These are phyloP conservation scores for Solanum gandarillasii DNA, from an alignment of 257 asterid species.

Conservation along the genomic window DNA sequence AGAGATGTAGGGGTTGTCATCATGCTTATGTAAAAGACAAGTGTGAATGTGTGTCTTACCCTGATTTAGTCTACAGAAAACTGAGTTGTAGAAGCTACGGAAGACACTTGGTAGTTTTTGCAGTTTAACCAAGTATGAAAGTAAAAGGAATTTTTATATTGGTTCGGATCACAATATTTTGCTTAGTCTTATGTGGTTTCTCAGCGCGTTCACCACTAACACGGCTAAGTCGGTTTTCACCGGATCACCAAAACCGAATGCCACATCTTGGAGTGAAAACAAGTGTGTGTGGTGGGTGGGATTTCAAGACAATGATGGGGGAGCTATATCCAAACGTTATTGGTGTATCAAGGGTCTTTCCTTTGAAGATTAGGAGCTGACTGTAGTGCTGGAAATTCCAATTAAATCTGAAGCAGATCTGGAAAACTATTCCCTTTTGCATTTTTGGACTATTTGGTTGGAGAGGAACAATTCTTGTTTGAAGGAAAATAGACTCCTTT, in stretches of 20 bases:
- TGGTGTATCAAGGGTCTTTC: neutral
- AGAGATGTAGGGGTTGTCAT: neutral
- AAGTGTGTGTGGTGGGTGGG: neutral
- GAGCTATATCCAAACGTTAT: neutral
- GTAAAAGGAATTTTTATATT: neutral
- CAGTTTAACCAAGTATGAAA: neutral
- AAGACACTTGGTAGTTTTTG: neutral
- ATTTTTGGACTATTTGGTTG: neutral
- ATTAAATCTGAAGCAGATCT: neutral
- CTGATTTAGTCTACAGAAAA: neutral
- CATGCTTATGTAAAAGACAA: neutral
- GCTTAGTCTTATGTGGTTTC: neutral
- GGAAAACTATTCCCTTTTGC: neutral
- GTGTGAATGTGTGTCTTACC: neutral
- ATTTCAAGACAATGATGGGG: neutral
- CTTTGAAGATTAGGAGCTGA: neutral
- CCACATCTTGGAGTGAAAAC: neutral
- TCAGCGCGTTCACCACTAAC: neutral
- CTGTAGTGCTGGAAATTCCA: neutral
- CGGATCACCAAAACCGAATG: neutral
- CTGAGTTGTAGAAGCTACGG: neutral
- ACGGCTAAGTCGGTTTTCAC: neutral
- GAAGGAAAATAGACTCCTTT: neutral
- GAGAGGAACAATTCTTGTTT: neutral
- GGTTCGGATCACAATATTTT: neutral